A percentile compares a stretch with the other conserved stretches of the same genome.
Conservation (phyloP, 352 stramenopile species). For the Phytophthora citrophthora region DNA sequence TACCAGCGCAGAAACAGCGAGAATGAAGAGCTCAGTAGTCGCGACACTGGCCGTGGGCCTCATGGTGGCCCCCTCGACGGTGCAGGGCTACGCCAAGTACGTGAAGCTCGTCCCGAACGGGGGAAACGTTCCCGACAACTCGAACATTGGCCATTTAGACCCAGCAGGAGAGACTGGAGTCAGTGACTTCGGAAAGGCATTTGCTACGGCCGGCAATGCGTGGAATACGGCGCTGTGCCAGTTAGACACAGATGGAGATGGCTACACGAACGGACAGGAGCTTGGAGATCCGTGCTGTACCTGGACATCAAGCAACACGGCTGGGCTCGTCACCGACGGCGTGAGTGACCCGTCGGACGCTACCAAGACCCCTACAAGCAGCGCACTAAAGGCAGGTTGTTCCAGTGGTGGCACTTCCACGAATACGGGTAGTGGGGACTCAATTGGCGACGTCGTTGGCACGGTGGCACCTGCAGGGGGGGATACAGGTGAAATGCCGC, state of each 20-base stretch:
- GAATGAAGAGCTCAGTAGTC: conserved; percentile 16
- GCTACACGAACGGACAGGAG: conserved; percentile 86
- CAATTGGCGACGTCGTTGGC: conserved; percentile 39
- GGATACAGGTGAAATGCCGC: conserved; percentile 25
- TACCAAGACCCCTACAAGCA: conserved; percentile 58
- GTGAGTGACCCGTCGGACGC: conserved; percentile 68
- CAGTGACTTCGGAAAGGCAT: conserved; percentile 77
- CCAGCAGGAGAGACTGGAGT: conserved; percentile 45
- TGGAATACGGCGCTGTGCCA: conserved; percentile 68
- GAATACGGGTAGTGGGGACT: conserved; percentile 35
- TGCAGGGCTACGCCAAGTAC: conserved; percentile 51
- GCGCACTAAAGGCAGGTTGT: conserved; percentile 58
- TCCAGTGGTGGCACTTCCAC: conserved; percentile 22
- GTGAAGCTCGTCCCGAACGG: conserved; percentile 62
- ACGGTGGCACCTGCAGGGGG: conserved; percentile 35
- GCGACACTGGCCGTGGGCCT: conserved; percentile 14
- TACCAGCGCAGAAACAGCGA: neutral
- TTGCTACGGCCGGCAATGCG: conserved; percentile 45
- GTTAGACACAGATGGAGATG: conserved; percentile 79
- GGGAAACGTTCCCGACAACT: conserved; percentile 44
- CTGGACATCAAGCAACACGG: conserved; percentile 61
- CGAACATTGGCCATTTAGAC: conserved; percentile 66
- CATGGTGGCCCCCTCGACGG: conserved; percentile 8
- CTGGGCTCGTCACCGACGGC: conserved; percentile 56
- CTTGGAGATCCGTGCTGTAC: conserved; percentile 86